phyloP scores from a whole-genome alignment of 805 yeast genomes.

The Wickerhamiella alocasiicola region DNA sequence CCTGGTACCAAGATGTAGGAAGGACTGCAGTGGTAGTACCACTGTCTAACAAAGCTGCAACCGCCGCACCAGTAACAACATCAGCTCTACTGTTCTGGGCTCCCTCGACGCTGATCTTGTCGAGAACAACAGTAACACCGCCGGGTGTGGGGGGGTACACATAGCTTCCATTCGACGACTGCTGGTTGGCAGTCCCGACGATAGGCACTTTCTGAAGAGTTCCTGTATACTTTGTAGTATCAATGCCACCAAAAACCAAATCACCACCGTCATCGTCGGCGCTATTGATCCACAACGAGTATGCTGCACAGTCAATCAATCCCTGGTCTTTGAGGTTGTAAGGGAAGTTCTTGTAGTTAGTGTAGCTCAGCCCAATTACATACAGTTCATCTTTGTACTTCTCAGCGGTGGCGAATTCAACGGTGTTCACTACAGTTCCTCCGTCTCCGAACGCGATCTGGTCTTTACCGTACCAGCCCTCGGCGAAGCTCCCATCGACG shows the following conservation, averaged over 20 bases:
- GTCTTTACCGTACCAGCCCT: too few relatives aligned
- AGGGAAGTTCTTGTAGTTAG: constrained; percentile 31
- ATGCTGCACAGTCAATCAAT: constrained; percentile 26
- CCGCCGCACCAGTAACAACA: neutral
- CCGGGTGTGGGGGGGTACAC: neutral
- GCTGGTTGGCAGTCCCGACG: too few relatives aligned
- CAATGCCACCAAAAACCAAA: too few relatives aligned
- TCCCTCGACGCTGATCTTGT: neutral
- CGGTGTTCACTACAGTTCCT: too few relatives aligned
- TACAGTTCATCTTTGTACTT: too few relatives aligned
- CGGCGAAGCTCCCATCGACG: too few relatives aligned
- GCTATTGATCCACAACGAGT: constrained; percentile 31
- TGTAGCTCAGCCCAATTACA: constrained; percentile 22
- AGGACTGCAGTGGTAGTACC: neutral
- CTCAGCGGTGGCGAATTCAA: too few relatives aligned
- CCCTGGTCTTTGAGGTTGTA: constrained; percentile 24
- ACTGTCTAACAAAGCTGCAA: neutral
- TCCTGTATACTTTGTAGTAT: constrained; percentile 36
- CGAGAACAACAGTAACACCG: neutral
- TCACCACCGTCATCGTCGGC: constrained; percentile 21
- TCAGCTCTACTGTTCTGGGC: neutral
- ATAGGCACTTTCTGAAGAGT: constrained; percentile 27
- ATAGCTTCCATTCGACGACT: too few relatives aligned
- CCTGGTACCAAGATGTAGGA: neutral
- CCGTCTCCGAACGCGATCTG: too few relatives aligned